Base-by-base conservation (phyloP, 2,329 filamentous ascomycete genomes). In the Cercospora sp. region DNA sequence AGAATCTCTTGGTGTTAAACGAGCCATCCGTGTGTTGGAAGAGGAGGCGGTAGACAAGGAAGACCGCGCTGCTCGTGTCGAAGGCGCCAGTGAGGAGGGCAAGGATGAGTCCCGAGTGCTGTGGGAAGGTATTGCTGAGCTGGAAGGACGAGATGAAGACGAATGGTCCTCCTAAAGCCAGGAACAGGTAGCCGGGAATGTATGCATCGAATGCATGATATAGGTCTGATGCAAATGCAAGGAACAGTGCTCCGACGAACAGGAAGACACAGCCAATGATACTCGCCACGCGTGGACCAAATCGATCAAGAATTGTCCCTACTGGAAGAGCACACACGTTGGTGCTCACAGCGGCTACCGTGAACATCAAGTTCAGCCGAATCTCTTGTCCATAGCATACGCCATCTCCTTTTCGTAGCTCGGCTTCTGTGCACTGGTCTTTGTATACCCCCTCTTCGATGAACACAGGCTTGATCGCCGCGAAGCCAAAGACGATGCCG, bases 291-390 rank as follows among this genome's bases (percentile, higher is more conserved):
- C 91, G 87, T 13, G 94, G 94, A 1, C 94, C 94, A 75, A 87
- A 94, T 69, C 88, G 85, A 80, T 97, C 94, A 23, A 97, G 86
- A 55, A 96, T 90, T 2, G 92, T 91, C 57, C 94, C 94, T 10
- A 96, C 89, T 2, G 93, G 92, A 6, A 97, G 84, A 12, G 94
- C 93, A 48, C 89, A 92, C 12, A 96, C 90, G 75, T 97, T 97
- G 45, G 93, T 96, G 6, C 87, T 91, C 9, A 96, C 93, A 13
- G 93, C 93, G 12, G 93, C 93, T 48, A 93, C 86, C 5, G 93
- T 96, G 83, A 97, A 97, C 91, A 96, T 96, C 72, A 97, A 83
- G 78, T 97, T 97, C 66, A 97, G 85, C 67, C 83, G 77, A 64
- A 87, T 77, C 72, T 87, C 86, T 74, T 89, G 87, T 68, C 83